These are phyloP conservation scores for Pelargonium myrrhifolium DNA, from an alignment of 441 rosid genomes.

Conservation along the genomic window DNA sequence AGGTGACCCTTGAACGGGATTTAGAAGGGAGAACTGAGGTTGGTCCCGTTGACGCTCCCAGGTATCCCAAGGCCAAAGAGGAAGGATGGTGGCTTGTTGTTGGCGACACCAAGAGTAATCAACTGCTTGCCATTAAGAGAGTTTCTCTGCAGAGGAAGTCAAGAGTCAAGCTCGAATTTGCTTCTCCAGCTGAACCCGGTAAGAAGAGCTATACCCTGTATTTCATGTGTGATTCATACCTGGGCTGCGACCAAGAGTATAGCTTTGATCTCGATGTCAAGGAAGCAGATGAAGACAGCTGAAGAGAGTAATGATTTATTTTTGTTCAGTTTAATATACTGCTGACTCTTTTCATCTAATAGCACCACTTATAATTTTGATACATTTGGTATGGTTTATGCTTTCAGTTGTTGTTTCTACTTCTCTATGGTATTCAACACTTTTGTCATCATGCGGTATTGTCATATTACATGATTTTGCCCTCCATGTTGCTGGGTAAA, in stretches of 20 bases:
- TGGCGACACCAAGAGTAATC: slow-evolving; percentile 76
- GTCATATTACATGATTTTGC: too few species aligned
- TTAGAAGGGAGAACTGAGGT: slow-evolving; percentile 82
- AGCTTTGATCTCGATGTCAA: slow-evolving; percentile 48
- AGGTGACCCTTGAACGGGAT: slow-evolving; percentile 68
- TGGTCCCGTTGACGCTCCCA: slow-evolving; percentile 62
- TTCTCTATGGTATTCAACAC: too few species aligned
- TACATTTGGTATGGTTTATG: too few species aligned
- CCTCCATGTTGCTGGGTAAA: too few species aligned
- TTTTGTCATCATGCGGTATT: too few species aligned
- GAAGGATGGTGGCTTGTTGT: slow-evolving; percentile 99
- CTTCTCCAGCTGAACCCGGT: slow-evolving; percentile 63
- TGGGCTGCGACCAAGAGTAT: slow-evolving; percentile 89
- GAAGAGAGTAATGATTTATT: slow-evolving; percentile 18
- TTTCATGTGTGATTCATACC: slow-evolving; percentile 84
- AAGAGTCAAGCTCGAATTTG: slow-evolving; percentile 69
- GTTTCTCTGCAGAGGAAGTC: slow-evolving; percentile 73
- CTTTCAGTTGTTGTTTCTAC: too few species aligned
- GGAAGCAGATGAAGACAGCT: slow-evolving; percentile 43
- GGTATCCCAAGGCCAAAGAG: slow-evolving; percentile 79
- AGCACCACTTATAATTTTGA: too few species aligned
- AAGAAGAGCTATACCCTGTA: slow-evolving; percentile 54
- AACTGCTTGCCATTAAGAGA: slow-evolving; percentile 80
- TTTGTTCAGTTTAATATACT: not conserved
- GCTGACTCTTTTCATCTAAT: too few species aligned